Base-by-base conservation (phyloP, 73 alveolate species). In the Uronychia setigera region DNA sequence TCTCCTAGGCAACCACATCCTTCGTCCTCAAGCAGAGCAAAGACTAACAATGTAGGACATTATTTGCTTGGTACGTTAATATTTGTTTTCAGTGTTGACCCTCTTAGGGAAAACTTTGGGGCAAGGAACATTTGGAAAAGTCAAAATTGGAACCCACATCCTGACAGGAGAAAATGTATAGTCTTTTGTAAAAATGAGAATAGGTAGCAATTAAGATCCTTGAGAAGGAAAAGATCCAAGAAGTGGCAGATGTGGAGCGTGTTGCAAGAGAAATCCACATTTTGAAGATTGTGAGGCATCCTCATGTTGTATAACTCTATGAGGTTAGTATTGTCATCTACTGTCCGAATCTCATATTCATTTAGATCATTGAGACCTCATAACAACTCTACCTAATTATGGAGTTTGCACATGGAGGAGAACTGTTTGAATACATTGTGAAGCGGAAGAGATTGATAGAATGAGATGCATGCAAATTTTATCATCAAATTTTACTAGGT, bases 351-450 rank as follows among this genome's bases (percentile, higher is more conserved):
- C 57, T 1, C n/a, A 9, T 76, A 1, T 30, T 29, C 32, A 76
- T 74, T 67, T 31, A 88, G 89, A 91, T 91, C 57, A 89, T 93
- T 29, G 96, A 93, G 83, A 93, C 96, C 19, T 81, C 84, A 1
- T 87, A 82, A 32, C 88, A 96, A 58, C 92, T 96, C 30, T 96
- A 92, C 87, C 84, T 94, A 74, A 93, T 97, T 46, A 97, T 97
- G 99, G 99, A 97, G 80, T 97, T 92, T 80, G 98, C 97, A 60
- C 78, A 94, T 31, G 98, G 97, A 32, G 99, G 99, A 13, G 99
- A 97, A 87, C 93, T 97, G 74, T 97, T 97, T 93, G 98, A 94
- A 59, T 93, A 94, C 85, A 97, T 97, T 0, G 99, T 93, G 59
- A 80, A 83, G 35, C 86, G 88, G 32, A 90, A 93, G 74, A 93